A percentile compares a stretch with the other conserved stretches of the same genome.
Conservation (phyloP, 1,284 basidiomycete genomes). For the Ustilago tritici region DNA sequence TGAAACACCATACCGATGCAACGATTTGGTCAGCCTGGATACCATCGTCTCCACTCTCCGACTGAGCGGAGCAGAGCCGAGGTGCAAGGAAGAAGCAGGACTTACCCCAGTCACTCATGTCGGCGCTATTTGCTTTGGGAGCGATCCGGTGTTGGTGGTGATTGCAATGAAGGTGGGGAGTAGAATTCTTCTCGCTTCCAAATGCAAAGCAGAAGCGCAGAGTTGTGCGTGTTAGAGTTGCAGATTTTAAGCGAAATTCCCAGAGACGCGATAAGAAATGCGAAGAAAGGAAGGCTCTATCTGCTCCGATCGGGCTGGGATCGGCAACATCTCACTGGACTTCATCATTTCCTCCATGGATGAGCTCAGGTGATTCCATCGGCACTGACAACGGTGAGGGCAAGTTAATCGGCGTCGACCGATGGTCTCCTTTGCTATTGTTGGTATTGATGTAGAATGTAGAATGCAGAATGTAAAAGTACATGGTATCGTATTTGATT, state of each 20-base stretch:
- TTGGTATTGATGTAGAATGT: too few species aligned
- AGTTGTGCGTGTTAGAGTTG: slow-evolving; percentile 2
- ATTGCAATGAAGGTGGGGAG: slow-evolving; percentile 15
- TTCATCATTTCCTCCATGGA: too few species aligned
- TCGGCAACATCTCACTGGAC: neutral
- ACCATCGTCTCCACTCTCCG: neutral
- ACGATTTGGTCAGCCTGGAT: neutral
- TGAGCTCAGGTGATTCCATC: too few species aligned
- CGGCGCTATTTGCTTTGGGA: neutral
- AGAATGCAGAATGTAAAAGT: too few species aligned
- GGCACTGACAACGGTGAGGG: too few species aligned
- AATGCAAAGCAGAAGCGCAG: neutral
- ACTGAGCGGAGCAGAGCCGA: neutral
- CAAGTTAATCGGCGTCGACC: too few species aligned
- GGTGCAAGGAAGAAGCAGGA: neutral
- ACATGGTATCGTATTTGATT: too few species aligned
- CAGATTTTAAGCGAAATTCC: slow-evolving; percentile 2
- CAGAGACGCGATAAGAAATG: slow-evolving; percentile 1
- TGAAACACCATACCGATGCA: neutral
- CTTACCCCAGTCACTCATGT: slow-evolving; percentile 66
- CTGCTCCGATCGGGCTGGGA: neutral
- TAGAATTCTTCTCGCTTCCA: slow-evolving; percentile 6
- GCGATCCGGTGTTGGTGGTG: neutral
- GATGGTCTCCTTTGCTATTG: too few species aligned
- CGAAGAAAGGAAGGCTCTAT: neutral